A percentile compares a stretch with the other conserved stretches of the same genome.
Conservation (phyloP, 345 rosid genomes). For the Eucalyptus viminalis region DNA sequence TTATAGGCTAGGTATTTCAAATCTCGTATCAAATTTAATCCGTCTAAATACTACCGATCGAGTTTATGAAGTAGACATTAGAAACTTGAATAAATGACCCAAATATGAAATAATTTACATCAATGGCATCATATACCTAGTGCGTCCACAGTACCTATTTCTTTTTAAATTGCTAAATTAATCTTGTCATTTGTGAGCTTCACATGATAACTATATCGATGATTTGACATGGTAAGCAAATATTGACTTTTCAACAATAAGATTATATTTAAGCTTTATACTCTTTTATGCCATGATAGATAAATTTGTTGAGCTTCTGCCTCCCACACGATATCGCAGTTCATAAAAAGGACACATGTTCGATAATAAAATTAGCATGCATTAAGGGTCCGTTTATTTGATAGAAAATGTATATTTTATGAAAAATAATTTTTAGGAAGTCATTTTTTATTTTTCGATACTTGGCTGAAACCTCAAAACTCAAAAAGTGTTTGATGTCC, state of each 20-base stretch:
- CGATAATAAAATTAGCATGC: background rate
- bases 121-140: background rate
- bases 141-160: background rate
- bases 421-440: no score
- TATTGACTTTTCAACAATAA: background rate
- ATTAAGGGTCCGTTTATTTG: no score
- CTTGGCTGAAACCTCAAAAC: rapidly evolving
- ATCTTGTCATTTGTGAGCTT: background rate
- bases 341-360: background rate
- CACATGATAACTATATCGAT: background rate
- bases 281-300: background rate
- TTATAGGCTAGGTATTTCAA: background rate
- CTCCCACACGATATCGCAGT: background rate
- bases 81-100: background rate
- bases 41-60: no score
- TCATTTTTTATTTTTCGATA: rapidly evolving
- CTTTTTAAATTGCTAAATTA: background rate
- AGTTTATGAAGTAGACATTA: background rate
- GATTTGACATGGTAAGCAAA: background rate
- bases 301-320: background rate
- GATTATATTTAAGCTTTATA: background rate
- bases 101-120: background rate
- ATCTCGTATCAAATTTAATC: background rate
- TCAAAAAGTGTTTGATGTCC: no score
- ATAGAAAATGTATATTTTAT: no score